Conservation (phyloP, 1,139 yeast species). For the Geotrichum aggregatum region DNA sequence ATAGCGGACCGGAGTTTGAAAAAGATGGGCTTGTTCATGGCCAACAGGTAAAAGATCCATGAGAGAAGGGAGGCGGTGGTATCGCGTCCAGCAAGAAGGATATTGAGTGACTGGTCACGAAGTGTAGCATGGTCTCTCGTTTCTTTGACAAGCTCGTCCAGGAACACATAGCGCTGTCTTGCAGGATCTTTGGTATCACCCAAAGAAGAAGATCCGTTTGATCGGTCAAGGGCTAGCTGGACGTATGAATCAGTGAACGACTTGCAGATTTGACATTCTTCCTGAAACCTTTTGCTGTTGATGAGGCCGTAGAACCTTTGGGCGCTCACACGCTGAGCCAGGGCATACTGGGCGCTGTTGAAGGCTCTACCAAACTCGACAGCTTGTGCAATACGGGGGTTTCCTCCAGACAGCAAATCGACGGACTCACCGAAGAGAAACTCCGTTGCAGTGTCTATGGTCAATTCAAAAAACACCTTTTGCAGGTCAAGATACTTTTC, state of each 20-base stretch:
- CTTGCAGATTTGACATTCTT: slow-evolving; percentile 29
- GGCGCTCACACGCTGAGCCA: slow-evolving; percentile 41
- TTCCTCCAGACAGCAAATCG: slow-evolving; percentile 36
- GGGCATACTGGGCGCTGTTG: slow-evolving; percentile 42
- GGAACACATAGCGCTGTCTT: slow-evolving; percentile 40
- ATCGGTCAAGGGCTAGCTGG: slow-evolving; percentile 28
- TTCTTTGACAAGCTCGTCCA: slow-evolving; percentile 48
- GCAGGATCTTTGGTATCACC: slow-evolving; percentile 11
- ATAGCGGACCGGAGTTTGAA: slow-evolving; percentile 42
- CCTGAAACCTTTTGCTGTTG: slow-evolving; percentile 38
- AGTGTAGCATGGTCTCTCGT: slow-evolving; percentile 47
- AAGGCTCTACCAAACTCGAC: slow-evolving; percentile 46
- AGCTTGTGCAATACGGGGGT: slow-evolving; percentile 22
- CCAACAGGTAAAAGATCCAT: slow-evolving; percentile 44
- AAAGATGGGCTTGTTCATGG: slow-evolving; percentile 43
- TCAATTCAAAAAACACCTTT: slow-evolving; percentile 47
- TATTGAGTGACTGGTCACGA: slow-evolving; percentile 50
- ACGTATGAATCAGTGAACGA: slow-evolving; percentile 37
- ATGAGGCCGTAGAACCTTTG: slow-evolving; percentile 42
- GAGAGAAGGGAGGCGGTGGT: slow-evolving; percentile 52
- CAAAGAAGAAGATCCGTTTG: slow-evolving; percentile 22
- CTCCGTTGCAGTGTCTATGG: slow-evolving; percentile 58
- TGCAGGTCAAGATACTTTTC: slow-evolving; percentile 43
- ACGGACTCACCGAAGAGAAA: slow-evolving; percentile 54
- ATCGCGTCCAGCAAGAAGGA: slow-evolving; percentile 52